Percentiles rank a stretch among this genome's conserved stretches.
Evolutionary conservation across 495 filamentous ascomycete genomes (phyloP).

Genomic region (Penicillium ochrochloron): DNA sequence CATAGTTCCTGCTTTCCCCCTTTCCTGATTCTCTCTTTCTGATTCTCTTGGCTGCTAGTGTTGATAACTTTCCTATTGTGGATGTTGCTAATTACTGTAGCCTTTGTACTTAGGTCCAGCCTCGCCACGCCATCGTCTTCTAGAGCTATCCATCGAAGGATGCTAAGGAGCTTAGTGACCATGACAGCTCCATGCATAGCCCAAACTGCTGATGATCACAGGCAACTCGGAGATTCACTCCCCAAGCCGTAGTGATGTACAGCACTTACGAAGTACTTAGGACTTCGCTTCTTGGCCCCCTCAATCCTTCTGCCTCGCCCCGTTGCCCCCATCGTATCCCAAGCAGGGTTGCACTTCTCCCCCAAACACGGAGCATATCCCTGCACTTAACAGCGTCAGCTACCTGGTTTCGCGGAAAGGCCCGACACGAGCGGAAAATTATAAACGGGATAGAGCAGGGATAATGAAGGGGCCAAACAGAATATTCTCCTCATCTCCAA

Average conservation of each 20-base stretch:
- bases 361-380: background rate
- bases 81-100: background rate
- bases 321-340: background rate
- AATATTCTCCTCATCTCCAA: conserved; percentile 8
- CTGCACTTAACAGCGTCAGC: background rate
- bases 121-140: background rate
- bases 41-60: no score
- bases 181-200: background rate
- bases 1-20: background rate
- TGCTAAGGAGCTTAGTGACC: background rate
- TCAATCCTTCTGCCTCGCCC: background rate
- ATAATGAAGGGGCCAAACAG: background rate
- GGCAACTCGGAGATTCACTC: background rate
- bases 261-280: background rate
- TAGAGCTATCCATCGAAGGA: background rate
- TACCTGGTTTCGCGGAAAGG: conserved; percentile 11
- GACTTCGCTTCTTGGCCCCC: background rate
- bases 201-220: background rate
- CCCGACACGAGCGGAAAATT: conserved; percentile 5
- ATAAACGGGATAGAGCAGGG: background rate
- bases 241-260: background rate
- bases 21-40: background rate
- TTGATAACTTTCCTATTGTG: background rate
- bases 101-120: background rate
- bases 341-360: background rate